Conservation (phyloP, 106 monocot genomes). For the Xerophyta viscosa region DNA sequence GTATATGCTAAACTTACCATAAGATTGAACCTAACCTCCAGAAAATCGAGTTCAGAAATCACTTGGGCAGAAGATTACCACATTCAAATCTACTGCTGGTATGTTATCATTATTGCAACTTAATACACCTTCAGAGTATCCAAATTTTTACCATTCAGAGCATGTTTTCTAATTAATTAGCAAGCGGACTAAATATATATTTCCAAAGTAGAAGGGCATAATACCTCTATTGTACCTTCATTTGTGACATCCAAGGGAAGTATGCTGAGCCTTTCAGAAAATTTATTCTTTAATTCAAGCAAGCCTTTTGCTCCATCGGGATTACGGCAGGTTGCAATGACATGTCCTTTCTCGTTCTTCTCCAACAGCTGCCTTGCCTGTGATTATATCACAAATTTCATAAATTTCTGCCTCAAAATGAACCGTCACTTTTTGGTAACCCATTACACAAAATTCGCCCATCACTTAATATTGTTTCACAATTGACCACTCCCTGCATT, state of each 20-base stretch:
- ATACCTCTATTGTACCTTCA: constrained; percentile 85
- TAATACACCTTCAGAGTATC: no score
- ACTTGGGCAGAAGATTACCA: no score
- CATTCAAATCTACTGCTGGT: no score
- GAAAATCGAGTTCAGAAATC: no score
- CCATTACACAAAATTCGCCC: no score
- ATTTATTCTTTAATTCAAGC: constrained; percentile 51
- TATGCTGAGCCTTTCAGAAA: constrained; percentile 42
- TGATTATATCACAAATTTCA: background rate
- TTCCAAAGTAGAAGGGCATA: constrained; percentile 1
- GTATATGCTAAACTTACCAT: no score
- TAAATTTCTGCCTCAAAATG: background rate
- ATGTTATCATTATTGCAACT: no score
- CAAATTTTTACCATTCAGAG: no score
- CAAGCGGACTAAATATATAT: background rate
- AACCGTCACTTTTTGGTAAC: background rate
- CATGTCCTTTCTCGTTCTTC: constrained; percentile 41
- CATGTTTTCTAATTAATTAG: no score
- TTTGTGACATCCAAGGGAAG: constrained; percentile 66
- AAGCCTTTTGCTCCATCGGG: constrained; percentile 49
- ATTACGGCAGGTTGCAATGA: constrained; percentile 81
- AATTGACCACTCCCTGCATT: no score
- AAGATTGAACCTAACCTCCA: no score
- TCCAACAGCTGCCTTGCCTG: constrained; percentile 78
- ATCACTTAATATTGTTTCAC: no score